These are phyloP conservation scores for cucumber (Cucumis sativus) DNA, from an alignment of 306 rosid genomes.

Conservation along the genomic window Cucumber_9930_V3 NC_026657.2:35435001-35435500, in stretches of 20 bases:
- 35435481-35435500: not conserved
- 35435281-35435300: not conserved
- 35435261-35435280: not conserved
- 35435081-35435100: too few species aligned
- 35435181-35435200: not conserved
- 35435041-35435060: too few species aligned
- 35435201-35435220: not conserved
- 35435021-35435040: too few species aligned
- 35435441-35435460: not conserved
- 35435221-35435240: not conserved
- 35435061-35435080: too few species aligned
- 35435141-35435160: too few species aligned
- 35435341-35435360: not conserved
- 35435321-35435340: not conserved
- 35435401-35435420: not conserved
- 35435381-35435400: not conserved
- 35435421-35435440: not conserved
- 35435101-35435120: too few species aligned
- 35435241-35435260: not conserved
- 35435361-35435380: not conserved
- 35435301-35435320: not conserved
- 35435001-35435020: too few species aligned
- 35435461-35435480: not conserved
- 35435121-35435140: too few species aligned
- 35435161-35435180: too few species aligned